phyloP scores from a whole-genome alignment of 768 basidiomycete species.

The Boletus reticuloceps region DNA sequence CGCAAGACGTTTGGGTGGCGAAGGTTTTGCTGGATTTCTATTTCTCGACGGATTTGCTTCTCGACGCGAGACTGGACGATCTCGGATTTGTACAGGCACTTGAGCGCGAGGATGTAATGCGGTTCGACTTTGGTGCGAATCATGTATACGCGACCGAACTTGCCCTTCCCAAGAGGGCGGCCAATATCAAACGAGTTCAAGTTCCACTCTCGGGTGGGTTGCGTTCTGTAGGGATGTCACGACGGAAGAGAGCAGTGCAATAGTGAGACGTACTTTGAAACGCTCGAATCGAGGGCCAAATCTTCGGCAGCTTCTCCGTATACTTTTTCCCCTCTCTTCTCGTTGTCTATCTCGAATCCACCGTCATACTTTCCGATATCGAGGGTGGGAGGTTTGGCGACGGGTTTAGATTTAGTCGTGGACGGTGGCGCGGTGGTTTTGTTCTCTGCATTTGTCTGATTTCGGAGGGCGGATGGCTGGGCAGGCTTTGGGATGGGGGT shows the following conservation, averaged over 20 bases:
- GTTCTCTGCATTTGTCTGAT: conserved; percentile 31
- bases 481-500: conserved; percentile 38
- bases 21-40: conserved; percentile 96
- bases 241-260: neutral
- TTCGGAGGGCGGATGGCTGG: conserved; percentile 43
- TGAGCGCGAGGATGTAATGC: conserved; percentile 92
- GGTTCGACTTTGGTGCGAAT: conserved; percentile 88
- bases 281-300: conserved; percentile 82
- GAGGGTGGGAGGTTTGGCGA: conserved; percentile 31
- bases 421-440: conserved; percentile 27
- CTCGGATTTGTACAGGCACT: conserved; percentile 96
- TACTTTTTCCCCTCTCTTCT: conserved; percentile 71
- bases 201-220: conserved; percentile 82
- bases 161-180: conserved; percentile 95
- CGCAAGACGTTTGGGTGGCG: conserved; percentile 94
- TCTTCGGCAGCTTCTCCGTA: conserved; percentile 77
- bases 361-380: conserved; percentile 95
- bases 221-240: conserved; percentile 41
- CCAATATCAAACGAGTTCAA: conserved; percentile 91
- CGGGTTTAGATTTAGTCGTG: conserved; percentile 21
- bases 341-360: conserved; percentile 90
- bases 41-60: conserved; percentile 96
- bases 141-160: conserved; percentile 99
- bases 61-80: conserved; percentile 89
- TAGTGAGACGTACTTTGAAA: conserved; percentile 50